Evolutionary conservation across 2,329 filamentous ascomycete species (phyloP).

Genomic region (Pseudopithomyces chartarum): DNA sequence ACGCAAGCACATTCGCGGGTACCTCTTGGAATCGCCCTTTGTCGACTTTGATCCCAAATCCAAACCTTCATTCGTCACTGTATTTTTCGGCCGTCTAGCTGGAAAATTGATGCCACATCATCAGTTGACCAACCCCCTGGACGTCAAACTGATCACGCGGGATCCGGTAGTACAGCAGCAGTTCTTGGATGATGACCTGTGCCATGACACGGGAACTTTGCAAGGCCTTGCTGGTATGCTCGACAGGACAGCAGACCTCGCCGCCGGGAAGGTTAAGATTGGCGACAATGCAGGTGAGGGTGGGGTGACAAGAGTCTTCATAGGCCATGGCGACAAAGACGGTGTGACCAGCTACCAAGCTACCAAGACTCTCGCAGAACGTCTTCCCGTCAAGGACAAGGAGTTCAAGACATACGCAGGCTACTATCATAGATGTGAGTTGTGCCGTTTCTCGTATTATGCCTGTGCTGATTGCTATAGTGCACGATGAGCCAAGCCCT

Average conservation of each 20-base stretch:
- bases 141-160: constrained; percentile 67
- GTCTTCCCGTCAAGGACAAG: constrained; percentile 66
- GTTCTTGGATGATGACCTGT: constrained; percentile 69
- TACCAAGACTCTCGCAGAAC: constrained; percentile 67
- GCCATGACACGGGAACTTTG: constrained; percentile 85
- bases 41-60: constrained; percentile 71
- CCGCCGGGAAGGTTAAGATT: constrained; percentile 58
- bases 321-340: constrained; percentile 80
- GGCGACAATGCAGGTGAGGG: constrained; percentile 50
- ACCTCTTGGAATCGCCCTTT: constrained; percentile 78
- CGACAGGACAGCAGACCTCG: constrained; percentile 69
- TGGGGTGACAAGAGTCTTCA: constrained; percentile 68
- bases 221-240: constrained; percentile 78
- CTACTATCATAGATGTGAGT: constrained; percentile 72
- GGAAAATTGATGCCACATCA: constrained; percentile 68
- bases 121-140: constrained; percentile 70
- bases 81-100: constrained; percentile 70
- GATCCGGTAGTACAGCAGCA: constrained; percentile 67
- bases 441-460: not conserved
- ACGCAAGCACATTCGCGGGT: constrained; percentile 68
- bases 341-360: constrained; percentile 68
- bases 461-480: constrained; percentile 28
- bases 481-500: constrained; percentile 44
- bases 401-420: constrained; percentile 76
- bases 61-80: constrained; percentile 66